These are phyloP conservation scores for Debaryomyces castellii DNA, from an alignment of 805 yeast species.

Conservation along the genomic window DNA sequence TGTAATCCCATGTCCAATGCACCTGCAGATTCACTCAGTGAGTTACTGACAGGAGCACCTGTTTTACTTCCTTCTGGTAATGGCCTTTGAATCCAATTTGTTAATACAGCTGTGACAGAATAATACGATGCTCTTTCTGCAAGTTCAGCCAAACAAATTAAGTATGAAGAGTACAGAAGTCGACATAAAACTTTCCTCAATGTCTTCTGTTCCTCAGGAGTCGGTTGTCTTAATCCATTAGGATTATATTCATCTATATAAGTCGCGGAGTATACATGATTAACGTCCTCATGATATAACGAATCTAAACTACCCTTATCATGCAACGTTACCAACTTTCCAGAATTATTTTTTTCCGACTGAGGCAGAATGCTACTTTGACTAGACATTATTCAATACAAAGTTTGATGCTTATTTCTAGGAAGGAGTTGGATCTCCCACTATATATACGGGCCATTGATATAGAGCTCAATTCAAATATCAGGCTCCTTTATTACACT, in stretches of 20 bases:
- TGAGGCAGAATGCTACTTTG: not conserved
- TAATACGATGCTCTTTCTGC: constrained; percentile 58
- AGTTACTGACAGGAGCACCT: constrained; percentile 35
- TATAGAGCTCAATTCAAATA: no score
- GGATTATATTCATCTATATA: constrained; percentile 36
- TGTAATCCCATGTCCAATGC: constrained; percentile 48
- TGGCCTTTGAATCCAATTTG: constrained; percentile 53
- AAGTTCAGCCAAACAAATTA: constrained; percentile 51
- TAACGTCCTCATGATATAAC: not conserved
- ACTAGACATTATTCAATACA: not conserved
- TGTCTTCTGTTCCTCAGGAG: constrained; percentile 21
- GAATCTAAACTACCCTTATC: not conserved
- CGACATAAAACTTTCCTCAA: constrained; percentile 42
- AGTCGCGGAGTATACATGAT: constrained; percentile 12
- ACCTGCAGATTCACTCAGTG: constrained; percentile 44
- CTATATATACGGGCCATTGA: no score
- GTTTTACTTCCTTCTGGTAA: constrained; percentile 49
- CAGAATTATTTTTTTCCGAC: not conserved
- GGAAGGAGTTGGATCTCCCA: not conserved
- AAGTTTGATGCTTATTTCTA: not conserved
- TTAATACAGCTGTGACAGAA: constrained; percentile 43
- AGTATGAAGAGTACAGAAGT: constrained; percentile 49
- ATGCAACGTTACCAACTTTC: not conserved
- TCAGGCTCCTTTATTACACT: no score
- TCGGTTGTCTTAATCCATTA: constrained; percentile 35